Conservation (phyloP, 352 stramenopile genomes). For the Phytophthora hibernalis region DNA sequence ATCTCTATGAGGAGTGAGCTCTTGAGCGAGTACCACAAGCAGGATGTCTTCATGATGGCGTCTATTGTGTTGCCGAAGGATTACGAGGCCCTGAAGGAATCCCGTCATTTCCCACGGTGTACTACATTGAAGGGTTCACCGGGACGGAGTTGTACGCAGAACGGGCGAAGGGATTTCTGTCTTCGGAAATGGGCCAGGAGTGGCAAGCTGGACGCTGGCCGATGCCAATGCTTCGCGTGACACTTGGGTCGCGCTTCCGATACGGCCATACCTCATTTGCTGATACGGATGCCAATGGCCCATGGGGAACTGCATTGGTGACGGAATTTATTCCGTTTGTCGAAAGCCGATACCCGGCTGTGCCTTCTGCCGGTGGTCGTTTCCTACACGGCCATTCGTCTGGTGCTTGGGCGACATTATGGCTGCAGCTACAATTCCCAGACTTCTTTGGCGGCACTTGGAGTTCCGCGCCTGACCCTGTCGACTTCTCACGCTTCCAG, state of each 20-base stretch:
- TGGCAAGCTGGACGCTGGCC: slow-evolving; percentile 69
- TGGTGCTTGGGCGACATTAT: slow-evolving; percentile 73
- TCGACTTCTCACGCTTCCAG: slow-evolving; percentile 78
- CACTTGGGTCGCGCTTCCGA: slow-evolving; percentile 74
- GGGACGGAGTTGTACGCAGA: slow-evolving; percentile 70
- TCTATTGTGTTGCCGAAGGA: slow-evolving; percentile 68
- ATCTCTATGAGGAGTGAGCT: slow-evolving; percentile 75
- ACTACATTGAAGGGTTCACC: slow-evolving; percentile 84
- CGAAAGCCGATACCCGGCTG: slow-evolving; percentile 55
- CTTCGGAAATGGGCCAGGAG: slow-evolving; percentile 64
- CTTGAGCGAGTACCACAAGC: slow-evolving; percentile 68
- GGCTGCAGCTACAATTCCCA: slow-evolving; percentile 77
- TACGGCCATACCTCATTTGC: slow-evolving; percentile 84
- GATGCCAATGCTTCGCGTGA: slow-evolving; percentile 73
- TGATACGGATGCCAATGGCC: slow-evolving; percentile 67
- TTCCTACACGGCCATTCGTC: slow-evolving; percentile 82
- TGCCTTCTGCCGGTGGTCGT: slow-evolving; percentile 44
- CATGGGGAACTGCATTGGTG: slow-evolving; percentile 73
- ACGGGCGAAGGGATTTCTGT: slow-evolving; percentile 66
- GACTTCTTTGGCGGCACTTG: slow-evolving; percentile 79
- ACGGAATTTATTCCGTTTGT: slow-evolving; percentile 76
- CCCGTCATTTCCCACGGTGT: slow-evolving; percentile 60
- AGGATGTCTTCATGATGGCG: slow-evolving; percentile 75
- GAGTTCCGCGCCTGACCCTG: slow-evolving; percentile 75
- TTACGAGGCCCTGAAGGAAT: slow-evolving; percentile 44